phyloP scores from a whole-genome alignment of 371 early-diverging fungal genomes.

The Haplosporangium sp. region DNA sequence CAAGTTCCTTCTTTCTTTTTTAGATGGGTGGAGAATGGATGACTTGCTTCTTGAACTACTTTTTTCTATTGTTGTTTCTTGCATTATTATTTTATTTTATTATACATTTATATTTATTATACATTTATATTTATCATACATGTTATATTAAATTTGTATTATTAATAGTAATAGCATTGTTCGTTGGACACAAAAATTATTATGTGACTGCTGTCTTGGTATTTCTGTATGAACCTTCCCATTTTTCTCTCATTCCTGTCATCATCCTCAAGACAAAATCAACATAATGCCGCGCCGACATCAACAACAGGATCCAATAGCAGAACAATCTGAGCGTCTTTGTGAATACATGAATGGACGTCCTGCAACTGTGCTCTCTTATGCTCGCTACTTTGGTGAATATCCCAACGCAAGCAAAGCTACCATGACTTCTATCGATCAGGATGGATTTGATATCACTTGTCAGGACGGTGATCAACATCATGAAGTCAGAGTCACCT shows the following conservation, averaged over 20 bases:
- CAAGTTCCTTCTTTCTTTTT: no score
- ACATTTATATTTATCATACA: no score
- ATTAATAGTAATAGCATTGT: no score
- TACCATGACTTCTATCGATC: constrained; percentile 29
- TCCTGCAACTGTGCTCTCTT: constrained; percentile 28
- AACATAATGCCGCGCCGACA: constrained; percentile 10
- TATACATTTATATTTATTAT: no score
- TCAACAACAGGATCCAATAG: constrained; percentile 32
- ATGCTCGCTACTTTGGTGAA: constrained; percentile 54
- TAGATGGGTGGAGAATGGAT: no score
- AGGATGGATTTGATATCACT: constrained; percentile 32
- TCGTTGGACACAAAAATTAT: no score
- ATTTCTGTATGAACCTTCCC: neutral
- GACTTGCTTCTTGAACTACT: no score
- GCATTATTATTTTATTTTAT: no score
- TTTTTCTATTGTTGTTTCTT: no score
- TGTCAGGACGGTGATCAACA: constrained; percentile 31
- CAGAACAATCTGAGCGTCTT: constrained; percentile 28
- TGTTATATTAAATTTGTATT: no score
- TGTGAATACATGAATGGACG: constrained; percentile 43
- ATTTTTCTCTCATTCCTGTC: neutral
- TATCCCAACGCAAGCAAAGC: constrained; percentile 27
- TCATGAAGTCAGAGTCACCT: constrained; percentile 45
- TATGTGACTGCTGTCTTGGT: no score
- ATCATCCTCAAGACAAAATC: neutral